Base-by-base conservation (phyloP, 352 stramenopile species). In the Pythium biforme region DNA sequence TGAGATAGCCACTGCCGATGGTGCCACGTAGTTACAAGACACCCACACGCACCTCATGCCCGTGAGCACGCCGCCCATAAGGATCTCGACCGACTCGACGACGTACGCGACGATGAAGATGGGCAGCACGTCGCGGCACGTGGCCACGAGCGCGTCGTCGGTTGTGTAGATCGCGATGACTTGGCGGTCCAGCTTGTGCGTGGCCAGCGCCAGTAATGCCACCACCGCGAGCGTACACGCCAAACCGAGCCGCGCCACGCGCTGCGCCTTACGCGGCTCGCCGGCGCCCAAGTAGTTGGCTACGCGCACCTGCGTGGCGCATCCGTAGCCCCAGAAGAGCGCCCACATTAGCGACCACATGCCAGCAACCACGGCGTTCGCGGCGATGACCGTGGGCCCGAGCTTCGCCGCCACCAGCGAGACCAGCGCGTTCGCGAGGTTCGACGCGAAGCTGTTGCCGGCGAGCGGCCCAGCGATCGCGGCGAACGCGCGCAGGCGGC, bases 271-370 rank as follows among this genome's bases (percentile, higher is more conserved):
- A 15, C 73, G 51, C 0, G 84, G 82, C 41, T 81, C 69, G 1
- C 75, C 76, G 6, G 85, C 83, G 6, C 83, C 83, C 3, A 94
- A 62, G 50, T 92, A 90, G 58, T 88, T 92, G 56, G 83, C 85
- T 25, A 92, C 81, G 25, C 83, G 82, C 39, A 89, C 74, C 58
- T 94, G 85, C 1, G 82, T 91, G 12, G 84, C 84, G 48, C 82
- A 93, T 43, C 77, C 84, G 48, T 89, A 93, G 14, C 82, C 82
- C 82, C 84, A 93, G 57, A 90, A 91, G 25, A 92, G 72, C 10
- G 79, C 81, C 81, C 83, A 92, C 1, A 90, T 72, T 31, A 92
- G 39, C 3, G 70, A 66, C 81, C 83, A 90, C 48, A 92, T 72
- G 8, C 79, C 76, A 3, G 81, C 79, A 51, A 92, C 75, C 25